Evolutionary conservation across 1,139 yeast genomes (phyloP).

Genomic region (Zygoascus hellenicus): DNA sequence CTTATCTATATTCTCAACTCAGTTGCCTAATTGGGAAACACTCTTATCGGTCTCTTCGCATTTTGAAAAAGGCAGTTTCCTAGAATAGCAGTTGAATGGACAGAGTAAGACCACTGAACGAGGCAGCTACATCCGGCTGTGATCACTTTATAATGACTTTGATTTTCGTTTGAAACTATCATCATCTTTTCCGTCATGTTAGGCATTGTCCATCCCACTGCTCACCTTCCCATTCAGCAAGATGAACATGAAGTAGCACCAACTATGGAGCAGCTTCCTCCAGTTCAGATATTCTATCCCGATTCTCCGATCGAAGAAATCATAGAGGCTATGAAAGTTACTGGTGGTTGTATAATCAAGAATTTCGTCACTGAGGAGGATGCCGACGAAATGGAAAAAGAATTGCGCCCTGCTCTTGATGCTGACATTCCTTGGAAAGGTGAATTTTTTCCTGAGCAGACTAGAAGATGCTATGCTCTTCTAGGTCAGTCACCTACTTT

Average conservation of each 20-base stretch:
- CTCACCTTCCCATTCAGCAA: background rate
- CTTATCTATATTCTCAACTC: too few species aligned
- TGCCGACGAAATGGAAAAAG: slow-evolving; percentile 11
- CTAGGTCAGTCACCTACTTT: slow-evolving; percentile 11
- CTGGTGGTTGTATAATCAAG: slow-evolving; percentile 12
- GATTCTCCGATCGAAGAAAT: slow-evolving; percentile 6
- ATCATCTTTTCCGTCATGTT: background rate
- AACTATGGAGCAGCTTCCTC: background rate
- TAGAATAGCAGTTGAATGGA: too few species aligned
- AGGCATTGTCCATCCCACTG: slow-evolving; percentile 3
- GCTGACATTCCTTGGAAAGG: slow-evolving; percentile 12
- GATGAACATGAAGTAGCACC: background rate
- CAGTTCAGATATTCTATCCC: slow-evolving; percentile 2
- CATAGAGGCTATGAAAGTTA: slow-evolving; percentile 3
- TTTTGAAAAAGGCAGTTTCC: too few species aligned
- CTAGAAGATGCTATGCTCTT: slow-evolving; percentile 10
- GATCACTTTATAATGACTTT: too few species aligned
- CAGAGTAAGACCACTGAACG: too few species aligned
- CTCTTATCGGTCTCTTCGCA: too few species aligned
- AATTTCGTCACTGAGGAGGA: slow-evolving; percentile 11
- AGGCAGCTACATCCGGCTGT: too few species aligned
- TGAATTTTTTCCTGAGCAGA: slow-evolving; percentile 11
- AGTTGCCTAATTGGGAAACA: too few species aligned
- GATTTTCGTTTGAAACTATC: background rate
- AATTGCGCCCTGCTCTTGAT: slow-evolving; percentile 12